Evolutionary conservation across 495 filamentous ascomycete genomes (phyloP).

Genomic region (Gamarada debralockiae): DNA sequence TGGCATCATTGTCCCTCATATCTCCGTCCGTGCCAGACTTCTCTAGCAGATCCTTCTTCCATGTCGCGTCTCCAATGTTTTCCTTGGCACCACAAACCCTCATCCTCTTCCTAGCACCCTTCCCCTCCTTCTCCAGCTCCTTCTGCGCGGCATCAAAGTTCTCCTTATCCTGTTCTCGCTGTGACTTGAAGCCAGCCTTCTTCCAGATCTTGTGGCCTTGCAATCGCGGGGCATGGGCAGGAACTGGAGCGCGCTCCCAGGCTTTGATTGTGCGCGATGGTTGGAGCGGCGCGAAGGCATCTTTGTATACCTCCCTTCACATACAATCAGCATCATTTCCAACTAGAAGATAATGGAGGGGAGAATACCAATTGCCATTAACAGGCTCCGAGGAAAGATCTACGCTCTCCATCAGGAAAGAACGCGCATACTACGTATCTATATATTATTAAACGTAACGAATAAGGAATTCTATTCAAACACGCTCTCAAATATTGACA

Average conservation of each 20-base stretch:
- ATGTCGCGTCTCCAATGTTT: slow-evolving; percentile 20
- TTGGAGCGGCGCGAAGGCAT: slow-evolving; percentile 20
- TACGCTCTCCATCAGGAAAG: not conserved
- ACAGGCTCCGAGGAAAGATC: not conserved
- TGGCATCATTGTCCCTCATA: not conserved
- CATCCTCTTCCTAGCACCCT: slow-evolving; percentile 21
- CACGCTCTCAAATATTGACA: not conserved
- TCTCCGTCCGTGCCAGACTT: not conserved
- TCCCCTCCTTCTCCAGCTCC: slow-evolving; percentile 20
- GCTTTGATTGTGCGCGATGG: slow-evolving; percentile 8
- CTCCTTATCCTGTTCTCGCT: slow-evolving; percentile 7
- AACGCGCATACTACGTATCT: no score
- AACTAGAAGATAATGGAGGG: not conserved
- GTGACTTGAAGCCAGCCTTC: slow-evolving; percentile 7
- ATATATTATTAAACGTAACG: no score
- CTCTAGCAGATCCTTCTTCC: slow-evolving; percentile 3
- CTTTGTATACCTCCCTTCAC: slow-evolving; percentile 23
- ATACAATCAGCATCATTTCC: not conserved
- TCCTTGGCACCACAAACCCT: slow-evolving; percentile 18
- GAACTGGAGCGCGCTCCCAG: slow-evolving; percentile 25
- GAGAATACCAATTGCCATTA: slow-evolving; percentile 1
- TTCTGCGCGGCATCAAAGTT: slow-evolving; percentile 15
- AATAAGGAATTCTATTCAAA: not conserved
- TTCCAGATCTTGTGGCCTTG: slow-evolving; percentile 29
- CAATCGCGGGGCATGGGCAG: slow-evolving; percentile 25